phyloP scores from a whole-genome alignment of 306 rosid genomes.

The Sindora glabra region DNA sequence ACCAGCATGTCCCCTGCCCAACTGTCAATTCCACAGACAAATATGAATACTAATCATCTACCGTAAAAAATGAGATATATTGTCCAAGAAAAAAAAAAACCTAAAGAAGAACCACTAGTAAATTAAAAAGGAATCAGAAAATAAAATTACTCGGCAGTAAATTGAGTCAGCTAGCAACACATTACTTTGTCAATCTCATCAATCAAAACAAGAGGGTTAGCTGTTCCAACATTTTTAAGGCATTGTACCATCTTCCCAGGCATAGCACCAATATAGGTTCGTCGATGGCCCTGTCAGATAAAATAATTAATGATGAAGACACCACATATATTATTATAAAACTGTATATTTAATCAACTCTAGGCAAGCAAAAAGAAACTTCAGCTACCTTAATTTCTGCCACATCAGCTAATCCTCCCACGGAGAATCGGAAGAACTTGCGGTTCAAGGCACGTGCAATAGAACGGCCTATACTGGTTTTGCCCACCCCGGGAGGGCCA shows the following conservation, averaged over 20 bases:
- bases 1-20: slow-evolving; percentile 98
- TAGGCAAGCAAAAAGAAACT: slow-evolving; percentile 1
- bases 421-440: slow-evolving; percentile 88
- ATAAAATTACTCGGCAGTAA: slow-evolving; percentile 3
- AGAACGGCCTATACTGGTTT: slow-evolving; percentile 98
- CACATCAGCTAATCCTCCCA: slow-evolving; percentile 96
- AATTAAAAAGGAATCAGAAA: slow-evolving; percentile 1
- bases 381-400: slow-evolving; percentile 92
- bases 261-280: slow-evolving; percentile 99
- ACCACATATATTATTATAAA: neutral
- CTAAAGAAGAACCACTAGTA: slow-evolving; percentile 4
- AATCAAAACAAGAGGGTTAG: slow-evolving; percentile 95
- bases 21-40: slow-evolving; percentile 48
- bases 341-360: slow-evolving; percentile 2
- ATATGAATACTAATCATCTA: slow-evolving; percentile 3
- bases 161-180: slow-evolving; percentile 9
- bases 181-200: slow-evolving; percentile 98
- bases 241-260: slow-evolving; percentile 99
- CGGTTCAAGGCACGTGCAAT: slow-evolving; percentile 98
- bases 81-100: too few species aligned
- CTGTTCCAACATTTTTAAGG: slow-evolving; percentile 92
- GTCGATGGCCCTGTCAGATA: slow-evolving; percentile 87
- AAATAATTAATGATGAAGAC: slow-evolving; percentile 10
- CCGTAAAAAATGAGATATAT: neutral
- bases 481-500: slow-evolving; percentile 99